Evolutionary conservation across 176 grass and related monocot species (phyloP).

Genomic region (Dactylis glomerata): DNA sequence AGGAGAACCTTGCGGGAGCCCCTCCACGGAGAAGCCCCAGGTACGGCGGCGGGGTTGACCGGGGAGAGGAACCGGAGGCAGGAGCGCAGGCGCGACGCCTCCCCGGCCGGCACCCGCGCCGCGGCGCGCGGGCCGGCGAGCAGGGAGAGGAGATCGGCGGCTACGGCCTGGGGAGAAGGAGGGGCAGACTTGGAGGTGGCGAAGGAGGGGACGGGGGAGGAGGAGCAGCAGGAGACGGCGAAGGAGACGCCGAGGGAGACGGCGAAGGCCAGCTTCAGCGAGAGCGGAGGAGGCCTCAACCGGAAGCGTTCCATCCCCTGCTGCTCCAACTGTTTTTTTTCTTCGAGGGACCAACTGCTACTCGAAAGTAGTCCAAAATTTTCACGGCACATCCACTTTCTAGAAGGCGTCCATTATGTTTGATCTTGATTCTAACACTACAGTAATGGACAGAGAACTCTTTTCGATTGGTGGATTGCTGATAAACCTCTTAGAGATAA

Average conservation of each 20-base stretch:
- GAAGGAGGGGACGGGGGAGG: background rate
- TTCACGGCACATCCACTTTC: background rate
- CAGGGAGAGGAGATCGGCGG: conserved; percentile 68
- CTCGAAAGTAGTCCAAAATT: background rate
- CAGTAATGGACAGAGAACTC: too few relatives aligned
- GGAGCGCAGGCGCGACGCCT: conserved; percentile 42
- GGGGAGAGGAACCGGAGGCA: conserved; percentile 80
- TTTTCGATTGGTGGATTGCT: too few relatives aligned
- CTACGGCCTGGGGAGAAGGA: conserved; percentile 37
- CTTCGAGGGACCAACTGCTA: background rate
- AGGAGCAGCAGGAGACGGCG: conserved; percentile 26
- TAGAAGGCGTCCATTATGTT: too few relatives aligned
- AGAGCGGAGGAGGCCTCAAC: conserved; percentile 24
- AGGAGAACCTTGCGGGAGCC: conserved; percentile 33
- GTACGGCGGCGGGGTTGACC: background rate
- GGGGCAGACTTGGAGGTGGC: conserved; percentile 1
- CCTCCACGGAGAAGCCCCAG: conserved; percentile 1
- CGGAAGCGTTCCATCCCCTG: conserved; percentile 11
- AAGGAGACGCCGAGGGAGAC: conserved; percentile 64
- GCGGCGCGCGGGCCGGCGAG: conserved; percentile 43
- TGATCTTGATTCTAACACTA: too few relatives aligned
- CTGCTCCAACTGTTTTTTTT: background rate
- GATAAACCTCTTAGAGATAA: too few relatives aligned
- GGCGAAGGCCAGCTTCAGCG: conserved; percentile 70
- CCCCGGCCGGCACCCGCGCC: conserved; percentile 40